Conservation (phyloP, 768 basidiomycete species). For the Galerina marginata region DNA sequence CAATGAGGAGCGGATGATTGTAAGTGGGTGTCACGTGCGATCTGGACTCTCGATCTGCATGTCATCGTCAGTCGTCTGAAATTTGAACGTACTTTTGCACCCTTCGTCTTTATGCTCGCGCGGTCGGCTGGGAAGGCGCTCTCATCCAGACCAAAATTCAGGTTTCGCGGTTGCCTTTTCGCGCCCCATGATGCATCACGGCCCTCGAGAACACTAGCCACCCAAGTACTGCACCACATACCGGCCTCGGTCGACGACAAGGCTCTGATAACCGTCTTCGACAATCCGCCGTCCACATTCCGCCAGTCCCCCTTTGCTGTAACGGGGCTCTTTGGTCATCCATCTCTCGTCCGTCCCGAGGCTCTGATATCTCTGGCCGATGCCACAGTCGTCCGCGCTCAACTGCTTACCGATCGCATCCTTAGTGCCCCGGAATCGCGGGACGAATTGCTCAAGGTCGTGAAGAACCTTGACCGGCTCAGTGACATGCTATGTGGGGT, state of each 20-base stretch:
- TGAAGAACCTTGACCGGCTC: constrained; percentile 95
- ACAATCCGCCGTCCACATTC: constrained; percentile 55
- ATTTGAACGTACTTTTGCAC: background rate
- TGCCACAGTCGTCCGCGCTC: constrained; percentile 81
- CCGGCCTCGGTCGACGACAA: constrained; percentile 71
- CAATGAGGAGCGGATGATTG: background rate
- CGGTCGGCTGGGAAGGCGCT: constrained; percentile 48
- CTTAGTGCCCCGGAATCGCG: constrained; percentile 73
- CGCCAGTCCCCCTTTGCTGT: constrained; percentile 49
- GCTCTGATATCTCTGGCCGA: constrained; percentile 76
- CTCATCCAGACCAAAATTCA: constrained; percentile 36
- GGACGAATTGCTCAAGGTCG: constrained; percentile 79
- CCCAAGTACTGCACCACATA: constrained; percentile 48
- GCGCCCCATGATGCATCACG: constrained; percentile 29
- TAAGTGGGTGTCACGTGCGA: constrained; percentile 5
- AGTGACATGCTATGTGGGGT: constrained; percentile 96
- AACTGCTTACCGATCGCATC: constrained; percentile 84
- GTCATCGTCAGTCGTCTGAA: background rate
- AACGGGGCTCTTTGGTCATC: constrained; percentile 88
- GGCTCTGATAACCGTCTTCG: constrained; percentile 72
- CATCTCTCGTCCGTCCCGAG: constrained; percentile 68
- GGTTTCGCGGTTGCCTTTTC: constrained; percentile 49
- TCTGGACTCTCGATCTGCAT: background rate
- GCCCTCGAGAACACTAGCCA: constrained; percentile 36
- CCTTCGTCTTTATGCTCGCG: constrained; percentile 45